These are phyloP conservation scores for Cordyceps cicadae DNA, from an alignment of 2,329 filamentous ascomycete genomes.

Conservation along the genomic window DNA sequence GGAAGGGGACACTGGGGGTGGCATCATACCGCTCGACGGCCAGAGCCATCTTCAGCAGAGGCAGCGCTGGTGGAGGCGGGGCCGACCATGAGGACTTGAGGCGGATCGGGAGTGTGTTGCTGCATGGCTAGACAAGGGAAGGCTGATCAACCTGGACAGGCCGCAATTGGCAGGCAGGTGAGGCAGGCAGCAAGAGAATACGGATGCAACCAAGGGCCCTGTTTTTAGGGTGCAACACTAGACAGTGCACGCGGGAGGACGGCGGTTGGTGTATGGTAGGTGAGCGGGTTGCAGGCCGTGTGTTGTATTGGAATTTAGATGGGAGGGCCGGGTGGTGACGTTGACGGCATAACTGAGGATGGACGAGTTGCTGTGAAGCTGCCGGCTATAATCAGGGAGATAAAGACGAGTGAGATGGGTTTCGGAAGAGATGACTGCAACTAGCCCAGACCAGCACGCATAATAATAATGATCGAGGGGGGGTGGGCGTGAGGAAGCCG, in stretches of 20 bases:
- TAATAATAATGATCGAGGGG: neutral
- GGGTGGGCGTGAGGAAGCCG: neutral
- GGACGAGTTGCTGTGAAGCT: neutral
- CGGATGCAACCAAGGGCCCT: slow-evolving; percentile 7
- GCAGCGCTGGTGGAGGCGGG: neutral
- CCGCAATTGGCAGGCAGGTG: neutral
- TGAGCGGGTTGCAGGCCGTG: neutral
- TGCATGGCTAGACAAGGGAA: neutral
- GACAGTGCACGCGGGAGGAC: neutral
- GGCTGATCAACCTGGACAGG: neutral
- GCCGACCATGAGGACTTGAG: slow-evolving; percentile 5
- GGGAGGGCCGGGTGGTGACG: neutral
- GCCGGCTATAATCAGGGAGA: neutral
- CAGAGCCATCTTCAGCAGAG: slow-evolving; percentile 10
- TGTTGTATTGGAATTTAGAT: neutral
- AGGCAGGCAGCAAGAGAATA: neutral
- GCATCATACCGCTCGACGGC: slow-evolving; percentile 11
- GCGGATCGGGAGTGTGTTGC: neutral
- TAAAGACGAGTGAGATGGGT: neutral
- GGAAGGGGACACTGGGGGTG: neutral
- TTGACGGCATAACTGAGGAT: neutral
- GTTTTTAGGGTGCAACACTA: slow-evolving; percentile 8
- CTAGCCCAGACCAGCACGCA: slow-evolving; percentile 10
- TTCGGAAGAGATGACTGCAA: neutral
- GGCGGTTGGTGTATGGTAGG: neutral